phyloP scores from a whole-genome alignment of 805 yeast species.

The Pachysolen tannophilus region DNA sequence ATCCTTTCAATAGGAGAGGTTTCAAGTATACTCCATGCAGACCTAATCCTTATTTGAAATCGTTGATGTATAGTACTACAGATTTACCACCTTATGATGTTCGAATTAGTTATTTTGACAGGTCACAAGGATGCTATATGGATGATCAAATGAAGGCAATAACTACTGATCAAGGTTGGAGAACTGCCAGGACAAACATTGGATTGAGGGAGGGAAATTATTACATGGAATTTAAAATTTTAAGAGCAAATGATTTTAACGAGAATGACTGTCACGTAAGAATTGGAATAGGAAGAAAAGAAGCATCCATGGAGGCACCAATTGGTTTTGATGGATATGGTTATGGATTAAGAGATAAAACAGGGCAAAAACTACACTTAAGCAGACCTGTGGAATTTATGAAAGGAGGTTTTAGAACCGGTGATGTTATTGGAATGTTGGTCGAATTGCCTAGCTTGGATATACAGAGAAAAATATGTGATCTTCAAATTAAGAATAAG shows the following conservation, averaged over 20 bases:
- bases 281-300: conserved; percentile 76
- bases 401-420: conserved; percentile 50
- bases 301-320: conserved; percentile 88
- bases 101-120: conserved; percentile 58
- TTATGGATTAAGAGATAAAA: conserved; percentile 77
- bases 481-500: conserved; percentile 25
- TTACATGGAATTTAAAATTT: conserved; percentile 69
- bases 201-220: conserved; percentile 72
- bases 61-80: conserved; percentile 58
- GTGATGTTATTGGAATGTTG: conserved; percentile 79
- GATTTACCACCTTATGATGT: conserved; percentile 63
- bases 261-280: conserved; percentile 47
- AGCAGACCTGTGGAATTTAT: conserved; percentile 58
- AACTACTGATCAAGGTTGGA: conserved; percentile 68
- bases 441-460: conserved; percentile 55
- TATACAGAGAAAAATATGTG: conserved; percentile 34
- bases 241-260: conserved; percentile 18
- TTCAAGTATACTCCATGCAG: conserved; percentile 75
- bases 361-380: conserved; percentile 68
- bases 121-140: conserved; percentile 49
- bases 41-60: conserved; percentile 52
- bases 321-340: conserved; percentile 95
- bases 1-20: conserved; percentile 72
- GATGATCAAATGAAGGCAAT: conserved; percentile 33
- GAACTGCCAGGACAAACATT: conserved; percentile 66